phyloP scores from a whole-genome alignment of 2,329 filamentous ascomycete genomes.

The Ophiostoma piceae region DNA sequence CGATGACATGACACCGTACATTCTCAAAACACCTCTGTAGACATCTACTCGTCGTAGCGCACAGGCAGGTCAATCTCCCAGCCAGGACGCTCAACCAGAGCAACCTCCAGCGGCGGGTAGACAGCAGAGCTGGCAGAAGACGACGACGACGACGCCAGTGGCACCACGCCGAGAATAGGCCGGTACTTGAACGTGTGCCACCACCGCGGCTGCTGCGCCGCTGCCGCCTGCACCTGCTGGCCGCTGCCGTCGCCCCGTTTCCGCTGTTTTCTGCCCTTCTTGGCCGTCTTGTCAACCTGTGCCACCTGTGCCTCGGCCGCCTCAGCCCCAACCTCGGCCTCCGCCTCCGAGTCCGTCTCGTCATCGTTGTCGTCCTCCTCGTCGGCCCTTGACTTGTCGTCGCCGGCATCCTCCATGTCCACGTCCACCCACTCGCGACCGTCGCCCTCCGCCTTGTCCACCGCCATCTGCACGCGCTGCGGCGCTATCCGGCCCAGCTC shows the following conservation, averaged over 20 bases:
- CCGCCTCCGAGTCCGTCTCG: conserved; percentile 29
- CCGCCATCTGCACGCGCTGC: conserved; percentile 39
- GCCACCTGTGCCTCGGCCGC: neutral
- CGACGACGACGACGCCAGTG: conserved; percentile 32
- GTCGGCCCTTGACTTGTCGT: conserved; percentile 34
- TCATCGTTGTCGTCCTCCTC: conserved; percentile 29
- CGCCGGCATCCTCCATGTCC: conserved; percentile 36
- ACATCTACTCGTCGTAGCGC: conserved; percentile 44
- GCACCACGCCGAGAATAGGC: conserved; percentile 73
- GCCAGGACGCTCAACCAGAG: conserved; percentile 77
- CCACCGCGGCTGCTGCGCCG: conserved; percentile 37
- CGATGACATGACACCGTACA: neutral
- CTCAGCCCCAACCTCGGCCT: neutral
- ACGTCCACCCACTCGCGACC: conserved; percentile 38
- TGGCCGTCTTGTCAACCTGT: neutral
- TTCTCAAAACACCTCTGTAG: neutral
- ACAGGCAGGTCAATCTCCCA: conserved; percentile 77
- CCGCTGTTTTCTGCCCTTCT: conserved; percentile 6
- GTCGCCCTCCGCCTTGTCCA: conserved; percentile 29
- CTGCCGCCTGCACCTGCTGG: conserved; percentile 14
- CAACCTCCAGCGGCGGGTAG: conserved; percentile 61
- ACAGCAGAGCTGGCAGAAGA: neutral
- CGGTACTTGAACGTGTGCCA: conserved; percentile 94
- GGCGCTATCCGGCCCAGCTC: conserved; percentile 37
- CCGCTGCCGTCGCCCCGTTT: conserved; percentile 12